Conservation (phyloP, 306 rosid species). For the Cicer cuneatum region DNA sequence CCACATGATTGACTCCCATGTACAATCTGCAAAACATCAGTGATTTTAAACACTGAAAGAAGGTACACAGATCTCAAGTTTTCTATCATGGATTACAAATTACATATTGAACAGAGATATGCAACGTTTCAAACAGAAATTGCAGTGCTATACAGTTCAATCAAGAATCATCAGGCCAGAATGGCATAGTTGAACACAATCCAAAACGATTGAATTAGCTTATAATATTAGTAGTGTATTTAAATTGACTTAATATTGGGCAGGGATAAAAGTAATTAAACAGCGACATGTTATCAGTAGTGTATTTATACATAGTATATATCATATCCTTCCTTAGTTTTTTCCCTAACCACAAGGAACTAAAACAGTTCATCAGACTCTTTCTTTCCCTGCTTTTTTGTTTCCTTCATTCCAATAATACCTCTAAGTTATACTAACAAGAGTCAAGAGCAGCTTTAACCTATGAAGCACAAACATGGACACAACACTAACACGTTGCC, state of each 20-base stretch:
- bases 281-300: too few species aligned
- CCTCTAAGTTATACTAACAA: constrained; percentile 25
- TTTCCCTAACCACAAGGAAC: constrained; percentile 57
- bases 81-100: constrained; percentile 5
- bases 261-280: too few species aligned
- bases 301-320: constrained; percentile 5
- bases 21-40: constrained; percentile 68
- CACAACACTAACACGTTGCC: too few species aligned
- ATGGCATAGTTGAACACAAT: constrained; percentile 32
- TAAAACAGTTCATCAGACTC: constrained; percentile 44
- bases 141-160: constrained; percentile 19
- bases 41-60: constrained; percentile 25
- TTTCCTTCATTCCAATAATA: constrained; percentile 36
- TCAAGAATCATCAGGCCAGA: constrained; percentile 15
- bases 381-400: constrained; percentile 48
- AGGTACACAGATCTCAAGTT: constrained; percentile 29
- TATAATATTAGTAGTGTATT: too few species aligned
- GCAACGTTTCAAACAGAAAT: constrained; percentile 27
- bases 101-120: constrained; percentile 22
- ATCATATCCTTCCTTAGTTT: constrained; percentile 55
- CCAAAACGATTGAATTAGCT: not conserved
- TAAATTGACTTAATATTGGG: too few species aligned
- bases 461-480: too few species aligned
- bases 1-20: constrained; percentile 87
- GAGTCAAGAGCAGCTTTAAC: not conserved